Evolutionary conservation across 208 protist genomes (phyloP).

Genomic region (Novymonas esmeraldas): DNA sequence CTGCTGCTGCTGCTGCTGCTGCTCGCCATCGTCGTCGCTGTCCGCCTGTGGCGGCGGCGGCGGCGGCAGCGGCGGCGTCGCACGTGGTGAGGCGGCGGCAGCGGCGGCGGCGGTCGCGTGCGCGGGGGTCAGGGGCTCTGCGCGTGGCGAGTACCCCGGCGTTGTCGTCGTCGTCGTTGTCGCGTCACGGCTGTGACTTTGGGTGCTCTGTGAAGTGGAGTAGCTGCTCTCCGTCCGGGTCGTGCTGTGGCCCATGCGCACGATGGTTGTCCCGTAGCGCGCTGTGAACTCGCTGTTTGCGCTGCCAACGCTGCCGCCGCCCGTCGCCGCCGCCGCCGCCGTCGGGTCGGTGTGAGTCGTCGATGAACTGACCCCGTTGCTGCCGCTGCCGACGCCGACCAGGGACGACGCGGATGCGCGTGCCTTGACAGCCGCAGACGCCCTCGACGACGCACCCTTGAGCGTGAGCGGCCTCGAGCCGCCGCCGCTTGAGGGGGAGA

Average conservation of each 20-base stretch:
- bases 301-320: background rate
- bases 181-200: background rate
- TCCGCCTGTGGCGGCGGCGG: background rate
- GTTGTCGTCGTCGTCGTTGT: background rate
- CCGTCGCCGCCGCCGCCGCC: background rate
- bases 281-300: background rate
- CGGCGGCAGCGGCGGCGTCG: background rate
- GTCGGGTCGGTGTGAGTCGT: constrained; percentile 4
- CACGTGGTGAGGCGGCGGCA: background rate
- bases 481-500: background rate
- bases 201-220: background rate
- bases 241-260: constrained; percentile 12
- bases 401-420: background rate
- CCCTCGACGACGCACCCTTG: constrained; percentile 2
- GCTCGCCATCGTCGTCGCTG: background rate
- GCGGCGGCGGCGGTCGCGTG: background rate
- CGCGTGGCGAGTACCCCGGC: background rate
- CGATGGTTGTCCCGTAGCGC: constrained; percentile 2
- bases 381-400: background rate
- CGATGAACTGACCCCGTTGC: background rate
- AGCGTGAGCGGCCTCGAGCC: background rate
- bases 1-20: constrained; percentile 4
- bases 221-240: background rate
- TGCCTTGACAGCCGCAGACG: constrained; percentile 1
- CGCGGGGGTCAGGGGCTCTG: background rate